Evolutionary conservation across 352 stramenopile genomes (phyloP), one percentile per base, ranked within the genome.

Genomic region (Phytophthora vignae): DNA sequence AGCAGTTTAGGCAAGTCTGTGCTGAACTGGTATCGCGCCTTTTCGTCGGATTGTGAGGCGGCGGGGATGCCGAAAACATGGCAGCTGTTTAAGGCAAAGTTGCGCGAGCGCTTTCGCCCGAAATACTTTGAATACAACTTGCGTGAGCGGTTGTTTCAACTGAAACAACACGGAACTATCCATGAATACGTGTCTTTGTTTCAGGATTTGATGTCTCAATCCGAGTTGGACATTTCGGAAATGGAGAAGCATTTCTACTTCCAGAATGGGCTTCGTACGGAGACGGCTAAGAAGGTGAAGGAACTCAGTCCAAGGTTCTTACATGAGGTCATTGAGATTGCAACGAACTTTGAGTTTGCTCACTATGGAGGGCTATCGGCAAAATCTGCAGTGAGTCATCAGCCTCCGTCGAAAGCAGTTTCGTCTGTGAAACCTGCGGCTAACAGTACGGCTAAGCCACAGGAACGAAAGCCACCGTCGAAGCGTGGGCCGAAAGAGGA

Each of bases 181-280:
- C 57, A 64, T 10, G 42, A 64, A n/a, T 64, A 55, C 25, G 57
- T 64, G 12, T 64, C 57, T 25, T 48, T 1, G 27, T 64, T 52
- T 25, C 17, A 59, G 31, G 29, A 59, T 29, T 27, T 49, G 14
- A 14, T 48, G 53, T 48, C 53, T 15, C 17, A 59, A n/a, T n/a
- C n/a, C n/a, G n/a, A n/a, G n/a, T n/a, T n/a, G n/a, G n/a, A n/a
- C n/a, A n/a, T n/a, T n/a, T n/a, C n/a, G n/a, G n/a, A n/a, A n/a
- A n/a, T n/a, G n/a, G n/a, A n/a, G n/a, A n/a, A n/a, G n/a, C n/a
- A n/a, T n/a, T n/a, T n/a, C n/a, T n/a, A n/a, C n/a, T n/a, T n/a
- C n/a, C n/a, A n/a, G n/a, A n/a, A n/a, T n/a, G n/a, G n/a, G n/a
- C n/a, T n/a, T n/a, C n/a, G n/a, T n/a, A n/a, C n/a, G n/a, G n/a